phyloP scores from a whole-genome alignment of 1,139 yeast genomes.

The Hyphopichia khmerensis region DNA sequence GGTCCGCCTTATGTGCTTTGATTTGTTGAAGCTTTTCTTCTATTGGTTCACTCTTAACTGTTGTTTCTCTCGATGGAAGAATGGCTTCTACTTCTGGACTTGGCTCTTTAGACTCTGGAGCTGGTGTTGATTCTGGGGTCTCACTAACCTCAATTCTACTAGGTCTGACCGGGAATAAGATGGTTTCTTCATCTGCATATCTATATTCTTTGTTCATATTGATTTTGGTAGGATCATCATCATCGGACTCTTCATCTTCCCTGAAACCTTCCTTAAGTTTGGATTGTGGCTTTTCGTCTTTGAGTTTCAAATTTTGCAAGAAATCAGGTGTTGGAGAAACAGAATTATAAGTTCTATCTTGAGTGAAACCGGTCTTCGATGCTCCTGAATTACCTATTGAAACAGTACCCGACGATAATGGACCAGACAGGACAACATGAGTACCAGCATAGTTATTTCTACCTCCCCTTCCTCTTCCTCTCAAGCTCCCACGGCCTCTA shows the following conservation, averaged over 20 bases:
- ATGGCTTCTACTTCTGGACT: conserved; percentile 12
- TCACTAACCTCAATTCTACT: conserved; percentile 18
- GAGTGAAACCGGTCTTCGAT: conserved; percentile 25
- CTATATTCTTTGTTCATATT: conserved; percentile 62
- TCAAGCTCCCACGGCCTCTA: conserved; percentile 22
- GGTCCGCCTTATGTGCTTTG: conserved; percentile 26
- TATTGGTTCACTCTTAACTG: conserved; percentile 34
- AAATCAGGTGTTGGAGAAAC: conserved; percentile 37
- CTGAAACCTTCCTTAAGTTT: conserved; percentile 13
- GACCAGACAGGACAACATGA: conserved; percentile 69
- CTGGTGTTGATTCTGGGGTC: conserved; percentile 8
- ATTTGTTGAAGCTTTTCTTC: conserved; percentile 30
- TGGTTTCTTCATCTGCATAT: conserved; percentile 48
- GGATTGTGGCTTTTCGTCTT: conserved; percentile 15
- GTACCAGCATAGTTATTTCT: conserved; percentile 58
- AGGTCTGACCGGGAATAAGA: conserved; percentile 46
- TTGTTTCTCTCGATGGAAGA: conserved; percentile 21
- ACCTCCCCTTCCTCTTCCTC: conserved; percentile 34
- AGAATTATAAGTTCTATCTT: conserved; percentile 24
- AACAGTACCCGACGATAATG: conserved; percentile 67
- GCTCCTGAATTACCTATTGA: conserved; percentile 37
- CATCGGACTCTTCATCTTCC: conserved; percentile 33
- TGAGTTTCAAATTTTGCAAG: conserved; percentile 35
- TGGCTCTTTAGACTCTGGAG: conserved; percentile 7
- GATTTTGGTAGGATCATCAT: conserved; percentile 45